These are phyloP conservation scores for Kernera saxatilis DNA, from an alignment of 345 rosid genomes.

Conservation along the genomic window DNA sequence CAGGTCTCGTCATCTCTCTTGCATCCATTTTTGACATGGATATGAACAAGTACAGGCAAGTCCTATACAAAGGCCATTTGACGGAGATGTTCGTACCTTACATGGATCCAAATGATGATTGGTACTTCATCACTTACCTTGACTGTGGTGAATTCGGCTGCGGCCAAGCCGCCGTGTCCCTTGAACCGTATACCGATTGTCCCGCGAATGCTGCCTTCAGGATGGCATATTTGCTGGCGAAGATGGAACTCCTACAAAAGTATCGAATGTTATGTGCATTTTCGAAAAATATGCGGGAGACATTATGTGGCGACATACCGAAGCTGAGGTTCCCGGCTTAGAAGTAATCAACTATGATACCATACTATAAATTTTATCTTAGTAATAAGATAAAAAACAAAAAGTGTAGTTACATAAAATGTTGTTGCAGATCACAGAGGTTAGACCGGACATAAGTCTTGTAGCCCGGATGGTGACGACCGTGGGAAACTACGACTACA, in stretches of 20 bases:
- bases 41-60: slow-evolving; percentile 32
- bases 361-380: too few relatives aligned
- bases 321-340: slow-evolving; percentile 19
- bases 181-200: slow-evolving; percentile 44
- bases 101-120: slow-evolving; percentile 42
- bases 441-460: slow-evolving; percentile 45
- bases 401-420: neutral
- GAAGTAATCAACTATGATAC: slow-evolving; percentile 11
- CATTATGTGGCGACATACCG: slow-evolving; percentile 30
- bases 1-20: slow-evolving; percentile 41
- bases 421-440: slow-evolving; percentile 42
- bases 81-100: slow-evolving; percentile 58
- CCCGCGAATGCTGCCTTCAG: slow-evolving; percentile 41
- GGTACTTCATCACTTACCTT: slow-evolving; percentile 39
- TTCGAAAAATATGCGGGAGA: slow-evolving; percentile 57
- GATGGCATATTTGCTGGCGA: slow-evolving; percentile 39
- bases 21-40: slow-evolving; percentile 50
- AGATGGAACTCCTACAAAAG: slow-evolving; percentile 36
- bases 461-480: slow-evolving; percentile 52
- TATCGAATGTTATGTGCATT: slow-evolving; percentile 39
- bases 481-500: slow-evolving; percentile 40
- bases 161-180: slow-evolving; percentile 38
- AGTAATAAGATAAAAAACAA: too few relatives aligned
- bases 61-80: slow-evolving; percentile 41
- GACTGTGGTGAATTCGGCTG: slow-evolving; percentile 50